Percentiles rank a stretch among this genome's conserved stretches.
Conservation (phyloP, 2,329 filamentous ascomycete species). For the Hypoxylon sp. region DNA sequence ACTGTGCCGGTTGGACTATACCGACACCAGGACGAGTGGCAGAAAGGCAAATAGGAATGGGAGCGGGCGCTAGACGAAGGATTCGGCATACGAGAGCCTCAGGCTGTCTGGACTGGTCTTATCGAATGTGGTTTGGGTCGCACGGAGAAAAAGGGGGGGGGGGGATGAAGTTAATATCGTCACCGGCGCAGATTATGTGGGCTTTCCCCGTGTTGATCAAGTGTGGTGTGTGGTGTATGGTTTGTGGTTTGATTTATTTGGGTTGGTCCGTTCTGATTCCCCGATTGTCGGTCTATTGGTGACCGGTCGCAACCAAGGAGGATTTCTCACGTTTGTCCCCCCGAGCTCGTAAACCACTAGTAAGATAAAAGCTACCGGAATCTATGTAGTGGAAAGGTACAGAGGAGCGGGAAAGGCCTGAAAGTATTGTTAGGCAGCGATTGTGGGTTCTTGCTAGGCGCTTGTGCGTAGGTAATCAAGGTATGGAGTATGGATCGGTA, state of each 20-base stretch:
- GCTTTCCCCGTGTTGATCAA: conserved; percentile 11
- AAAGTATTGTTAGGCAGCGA: conserved; percentile 28
- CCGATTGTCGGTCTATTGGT: conserved; percentile 1
- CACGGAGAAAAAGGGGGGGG: conserved; percentile 14
- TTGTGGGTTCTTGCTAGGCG: conserved; percentile 19
- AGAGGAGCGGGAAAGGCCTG: conserved; percentile 12
- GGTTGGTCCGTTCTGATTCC: background rate
- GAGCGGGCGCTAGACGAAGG: conserved; percentile 10
- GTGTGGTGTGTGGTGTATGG: conserved; percentile 10
- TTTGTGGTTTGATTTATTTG: conserved; percentile 16
- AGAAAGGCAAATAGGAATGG: conserved; percentile 9
- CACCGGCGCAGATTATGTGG: conserved; percentile 25
- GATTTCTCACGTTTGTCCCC: conserved; percentile 4
- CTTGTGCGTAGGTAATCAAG: conserved; percentile 17
- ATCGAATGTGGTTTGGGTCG: conserved; percentile 9
- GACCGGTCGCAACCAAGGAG: conserved; percentile 19
- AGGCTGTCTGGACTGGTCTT: conserved; percentile 7
- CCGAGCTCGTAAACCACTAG: conserved; percentile 7
- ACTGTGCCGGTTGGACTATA: conserved; percentile 41
- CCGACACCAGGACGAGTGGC: conserved; percentile 32
- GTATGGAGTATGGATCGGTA: background rate
- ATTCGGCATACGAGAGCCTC: conserved; percentile 33
- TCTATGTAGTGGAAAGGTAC: conserved; percentile 12
- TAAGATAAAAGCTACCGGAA: conserved; percentile 18
- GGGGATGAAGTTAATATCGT: conserved; percentile 17